These are phyloP conservation scores for Aspergillus sp. DNA, from an alignment of 2,329 filamentous ascomycete genomes.

Conservation along the genomic window DNA sequence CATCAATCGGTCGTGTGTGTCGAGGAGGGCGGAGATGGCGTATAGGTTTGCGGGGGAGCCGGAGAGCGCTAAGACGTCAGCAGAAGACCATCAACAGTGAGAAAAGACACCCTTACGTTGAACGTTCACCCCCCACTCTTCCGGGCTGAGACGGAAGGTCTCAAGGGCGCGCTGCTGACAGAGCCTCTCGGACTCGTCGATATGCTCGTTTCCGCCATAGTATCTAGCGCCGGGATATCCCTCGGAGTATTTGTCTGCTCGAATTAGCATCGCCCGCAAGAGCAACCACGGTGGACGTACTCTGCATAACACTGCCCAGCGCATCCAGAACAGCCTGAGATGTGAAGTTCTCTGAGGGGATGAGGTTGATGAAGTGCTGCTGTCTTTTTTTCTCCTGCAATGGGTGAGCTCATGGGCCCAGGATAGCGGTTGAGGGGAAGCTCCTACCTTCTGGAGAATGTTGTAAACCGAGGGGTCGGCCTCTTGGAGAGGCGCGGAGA, in stretches of 20 bases:
- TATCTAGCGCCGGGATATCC: slow-evolving; percentile 95
- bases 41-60: slow-evolving; percentile 74
- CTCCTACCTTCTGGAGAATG: slow-evolving; percentile 81
- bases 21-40: slow-evolving; percentile 95
- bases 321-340: slow-evolving; percentile 90
- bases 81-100: neutral
- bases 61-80: slow-evolving; percentile 64
- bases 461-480: slow-evolving; percentile 84
- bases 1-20: slow-evolving; percentile 94
- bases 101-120: slow-evolving; percentile 60
- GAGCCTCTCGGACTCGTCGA: slow-evolving; percentile 83
- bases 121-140: slow-evolving; percentile 96
- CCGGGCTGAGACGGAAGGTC: slow-evolving; percentile 77
- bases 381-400: slow-evolving; percentile 87
- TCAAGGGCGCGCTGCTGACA: slow-evolving; percentile 89
- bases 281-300: slow-evolving; percentile 50
- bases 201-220: slow-evolving; percentile 95
- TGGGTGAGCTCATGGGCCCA: slow-evolving; percentile 18
- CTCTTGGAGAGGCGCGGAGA: slow-evolving; percentile 75
- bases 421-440: neutral
- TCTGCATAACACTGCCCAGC: slow-evolving; percentile 92
- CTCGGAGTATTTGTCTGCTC: slow-evolving; percentile 91
- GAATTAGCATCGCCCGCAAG: slow-evolving; percentile 26
- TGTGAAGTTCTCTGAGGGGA: slow-evolving; percentile 94
- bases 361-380: slow-evolving; percentile 97